Base-by-base conservation (phyloP, 1,284 basidiomycete genomes). In the Phylloboletellus chloephorus region DNA sequence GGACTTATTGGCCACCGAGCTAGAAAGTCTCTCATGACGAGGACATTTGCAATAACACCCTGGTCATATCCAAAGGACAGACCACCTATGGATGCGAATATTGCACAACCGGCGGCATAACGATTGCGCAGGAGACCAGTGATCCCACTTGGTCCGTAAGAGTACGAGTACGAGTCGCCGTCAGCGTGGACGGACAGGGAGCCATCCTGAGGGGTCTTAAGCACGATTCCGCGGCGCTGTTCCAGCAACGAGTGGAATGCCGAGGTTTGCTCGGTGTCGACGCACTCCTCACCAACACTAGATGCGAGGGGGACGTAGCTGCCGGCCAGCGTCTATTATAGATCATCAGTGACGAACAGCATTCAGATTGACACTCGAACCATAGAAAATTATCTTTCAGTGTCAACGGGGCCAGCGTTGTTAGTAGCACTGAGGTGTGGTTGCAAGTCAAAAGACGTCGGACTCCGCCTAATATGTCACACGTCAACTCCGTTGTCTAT, bases 61-160 rank as follows among this genome's bases (percentile, higher is more conserved):
- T 84, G 82, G 51, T 83, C 81, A 59, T 83, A 84, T 4, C 87
- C 87, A 60, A 90, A 90, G 17, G 83, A 76, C 34, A 89, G 58
- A 0, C 88, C 86, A 3, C 87, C 88, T 51, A 89, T 74, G 11
- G 80, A 83, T 0, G 82, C 87, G 44, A 87, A 82, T 24, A 79
- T 62, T 2, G 79, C 82, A 50, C 82, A 84, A 3, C 74, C 63
- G 4, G 79, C 60, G 1, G 79, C 73, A 48, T 78, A 82, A 39
- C 67, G 69, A 57, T 85, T 87, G 49, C 72, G 71, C 34, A 69
- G 56, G n/a, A 87, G 67, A 10, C 83, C 83, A 4, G 67, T 50
- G 10, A 85, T 52, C 1, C 84, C 83, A 13, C 60, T 64, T 0
- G 83, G 81, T 4, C 83, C 84, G 52, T 87, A 86, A 5, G 71